A percentile compares a stretch with the other conserved stretches of the same genome.
Evolutionary conservation across 1,284 basidiomycete genomes (phyloP).

Genomic region (Sanguinoderma infundibulare): DNA sequence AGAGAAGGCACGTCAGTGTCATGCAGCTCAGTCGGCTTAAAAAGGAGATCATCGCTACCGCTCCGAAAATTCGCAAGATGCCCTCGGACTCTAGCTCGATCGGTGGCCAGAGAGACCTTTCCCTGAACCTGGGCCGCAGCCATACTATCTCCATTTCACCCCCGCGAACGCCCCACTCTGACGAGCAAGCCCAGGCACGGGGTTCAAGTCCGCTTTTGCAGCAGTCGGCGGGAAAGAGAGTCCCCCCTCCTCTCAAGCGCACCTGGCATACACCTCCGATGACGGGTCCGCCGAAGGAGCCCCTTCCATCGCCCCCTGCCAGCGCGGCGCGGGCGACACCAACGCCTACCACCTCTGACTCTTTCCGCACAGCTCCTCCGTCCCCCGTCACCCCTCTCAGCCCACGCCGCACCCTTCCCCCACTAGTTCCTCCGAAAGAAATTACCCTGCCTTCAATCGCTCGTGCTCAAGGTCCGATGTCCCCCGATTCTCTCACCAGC

Average conservation of each 20-base stretch:
- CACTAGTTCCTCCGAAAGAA: slow-evolving; percentile 12
- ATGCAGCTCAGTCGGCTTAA: slow-evolving; percentile 16
- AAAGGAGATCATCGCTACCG: slow-evolving; percentile 11
- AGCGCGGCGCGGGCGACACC: slow-evolving; percentile 9
- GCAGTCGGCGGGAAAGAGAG: slow-evolving; percentile 1
- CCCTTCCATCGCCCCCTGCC: slow-evolving; percentile 26
- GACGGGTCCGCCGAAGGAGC: slow-evolving; percentile 28
- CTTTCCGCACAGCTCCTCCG: neutral
- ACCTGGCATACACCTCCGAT: slow-evolving; percentile 23
- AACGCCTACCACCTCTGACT: slow-evolving; percentile 8
- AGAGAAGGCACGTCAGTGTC: slow-evolving; percentile 20
- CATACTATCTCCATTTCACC: slow-evolving; percentile 6
- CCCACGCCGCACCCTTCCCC: slow-evolving; percentile 6
- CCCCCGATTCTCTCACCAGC: slow-evolving; percentile 3
- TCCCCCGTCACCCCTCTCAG: slow-evolving; percentile 7
- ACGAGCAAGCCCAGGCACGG: neutral
- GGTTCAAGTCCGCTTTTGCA: neutral
- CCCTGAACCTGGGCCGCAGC: slow-evolving; percentile 11
- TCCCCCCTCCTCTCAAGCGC: slow-evolving; percentile 25
- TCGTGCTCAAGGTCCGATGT: slow-evolving; percentile 10
- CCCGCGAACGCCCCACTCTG: neutral
- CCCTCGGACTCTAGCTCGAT: slow-evolving; percentile 15
- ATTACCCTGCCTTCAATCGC: slow-evolving; percentile 19
- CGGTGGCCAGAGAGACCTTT: neutral
- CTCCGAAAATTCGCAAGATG: slow-evolving; percentile 6